Base-by-base conservation (phyloP, 2,329 filamentous ascomycete species). In the Calonectria multiphialidica region DNA sequence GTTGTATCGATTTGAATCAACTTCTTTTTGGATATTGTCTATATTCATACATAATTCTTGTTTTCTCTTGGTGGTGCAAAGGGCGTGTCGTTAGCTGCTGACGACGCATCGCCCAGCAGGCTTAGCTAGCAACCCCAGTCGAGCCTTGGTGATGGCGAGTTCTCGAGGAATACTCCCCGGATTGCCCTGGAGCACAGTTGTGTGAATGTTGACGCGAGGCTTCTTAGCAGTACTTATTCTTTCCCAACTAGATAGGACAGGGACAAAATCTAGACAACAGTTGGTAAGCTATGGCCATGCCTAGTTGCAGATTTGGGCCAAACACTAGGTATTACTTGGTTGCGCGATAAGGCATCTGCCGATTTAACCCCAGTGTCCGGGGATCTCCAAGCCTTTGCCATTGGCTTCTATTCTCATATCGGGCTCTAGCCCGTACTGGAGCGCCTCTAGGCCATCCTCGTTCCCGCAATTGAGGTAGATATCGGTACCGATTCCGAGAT, bases 271-370 rank as follows among this genome's bases (percentile, higher is more conserved):
- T 18, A 40, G 35, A 25, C 53, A 25, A 18, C 15, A 40, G 35
- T 40, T 40, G 53, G 21, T n/a, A 59, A 37, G 53, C 53, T 42
- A 28, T 57, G 53, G 18, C 35, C 53, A 40, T 9, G 35, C 33
- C 33, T 59, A 59, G 53, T 59, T 59, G 53, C 53, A 59, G 53
- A 59, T 59, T 57, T 40, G 53, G 53, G 12, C 9, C 13, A 59
- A 25, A 25, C 53, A 59, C 53, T 59, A 40, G 10, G 3, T 37
- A 16, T 59, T n/a, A 25, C 18, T 59, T 59, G 13, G 23, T 59
- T 13, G 23, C 21, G 35, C 33, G 53, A 40, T 18, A 40, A 25
- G n/a, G 21, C 12, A 15, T 21, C n/a, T 21, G n/a, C n/a, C 13
- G 35, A 4, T 7, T 25, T 37, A 37, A 59, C 35, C 10, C n/a